Percentiles rank a stretch among this genome's conserved stretches.
Evolutionary conservation across 2,329 filamentous ascomycete species (phyloP).

Genomic region (Massarina eburnea): DNA sequence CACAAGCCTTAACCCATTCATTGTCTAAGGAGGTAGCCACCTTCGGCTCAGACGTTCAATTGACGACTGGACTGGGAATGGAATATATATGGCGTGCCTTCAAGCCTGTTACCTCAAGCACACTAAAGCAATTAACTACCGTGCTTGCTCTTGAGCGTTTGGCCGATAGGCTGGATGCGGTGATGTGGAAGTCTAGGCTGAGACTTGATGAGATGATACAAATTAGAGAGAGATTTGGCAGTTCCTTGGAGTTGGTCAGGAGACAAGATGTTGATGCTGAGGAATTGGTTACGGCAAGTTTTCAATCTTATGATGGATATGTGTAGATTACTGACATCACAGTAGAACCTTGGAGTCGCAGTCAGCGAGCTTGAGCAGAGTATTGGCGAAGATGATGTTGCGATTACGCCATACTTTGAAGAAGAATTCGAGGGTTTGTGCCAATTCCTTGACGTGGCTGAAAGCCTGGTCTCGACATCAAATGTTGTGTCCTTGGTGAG

Average conservation of each 20-base stretch:
- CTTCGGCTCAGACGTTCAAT: conserved; percentile 70
- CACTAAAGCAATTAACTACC: conserved; percentile 39
- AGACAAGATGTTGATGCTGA: conserved; percentile 29
- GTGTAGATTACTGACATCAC: background rate
- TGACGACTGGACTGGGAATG: conserved; percentile 78
- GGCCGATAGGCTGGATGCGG: conserved; percentile 49
- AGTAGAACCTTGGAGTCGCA: conserved; percentile 24
- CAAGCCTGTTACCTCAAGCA: conserved; percentile 59
- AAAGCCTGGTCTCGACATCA: conserved; percentile 12
- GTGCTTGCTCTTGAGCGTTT: conserved; percentile 48
- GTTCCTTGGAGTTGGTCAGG: conserved; percentile 35
- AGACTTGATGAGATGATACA: conserved; percentile 38
- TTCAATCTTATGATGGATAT: conserved; percentile 46
- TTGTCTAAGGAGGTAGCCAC: conserved; percentile 30
- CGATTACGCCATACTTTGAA: conserved; percentile 38
- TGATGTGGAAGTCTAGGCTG: conserved; percentile 40
- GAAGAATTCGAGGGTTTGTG: conserved; percentile 42
- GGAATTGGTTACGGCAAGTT: conserved; percentile 35
- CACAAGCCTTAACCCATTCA: conserved; percentile 28
- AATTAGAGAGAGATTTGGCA: conserved; percentile 37
- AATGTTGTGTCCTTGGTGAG: conserved; percentile 18
- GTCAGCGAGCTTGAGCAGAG: conserved; percentile 34
- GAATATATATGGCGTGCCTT: conserved; percentile 74
- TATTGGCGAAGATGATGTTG: conserved; percentile 28
- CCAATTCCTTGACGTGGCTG: conserved; percentile 37